Base-by-base conservation (phyloP, 2,329 filamentous ascomycete species). In the Microcera coccophila region DNA sequence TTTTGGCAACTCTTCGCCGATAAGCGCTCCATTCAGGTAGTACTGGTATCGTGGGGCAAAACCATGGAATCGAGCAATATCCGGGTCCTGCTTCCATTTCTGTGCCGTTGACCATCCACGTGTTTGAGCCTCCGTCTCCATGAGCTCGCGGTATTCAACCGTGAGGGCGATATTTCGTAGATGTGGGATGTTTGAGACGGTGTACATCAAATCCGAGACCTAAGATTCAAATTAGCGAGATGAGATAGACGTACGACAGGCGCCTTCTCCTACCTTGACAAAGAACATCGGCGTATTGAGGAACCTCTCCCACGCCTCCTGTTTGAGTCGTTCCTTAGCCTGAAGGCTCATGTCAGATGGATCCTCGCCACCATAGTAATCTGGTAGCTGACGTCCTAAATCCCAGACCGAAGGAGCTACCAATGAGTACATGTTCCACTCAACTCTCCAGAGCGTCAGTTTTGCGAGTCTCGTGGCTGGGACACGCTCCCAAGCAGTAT, bases 251-350 rank as follows among this genome's bases (percentile, higher is more conserved):
- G 21, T 24, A 20, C 24, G 12, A 11, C 4, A 26, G 26, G 11
- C 20, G 15, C 4, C 17, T 21, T 22, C 11, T 21, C 69, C 48
- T 64, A 83, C 79, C 71, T 82, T 84, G 49, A 85, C 75, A 54
- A 84, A 84, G 59, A 84, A 85, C 71, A 84, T 72, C 52, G 84
- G 76, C 57, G 77, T 74, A 15, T 72, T 70, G 46, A 72, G 62
- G 59, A 83, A 82, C 52, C 69, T 71, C 42, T 75, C 68, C 64
- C 70, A 71, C 12, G 76, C 74, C 33, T 74, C 71, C 20, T 63
- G 58, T 36, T 71, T 73, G 26, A 81, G 69, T 42, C 63, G 63
- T 49, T 76, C 68, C 28, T 69, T 68, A 11, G 61, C 64, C 36
- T 63, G 59, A 45, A 72, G 71, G 41, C 64, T 60, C 60, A 80